Evolutionary conservation across 2,329 filamentous ascomycete species (phyloP).

Genomic region (Phoma sp.): DNA sequence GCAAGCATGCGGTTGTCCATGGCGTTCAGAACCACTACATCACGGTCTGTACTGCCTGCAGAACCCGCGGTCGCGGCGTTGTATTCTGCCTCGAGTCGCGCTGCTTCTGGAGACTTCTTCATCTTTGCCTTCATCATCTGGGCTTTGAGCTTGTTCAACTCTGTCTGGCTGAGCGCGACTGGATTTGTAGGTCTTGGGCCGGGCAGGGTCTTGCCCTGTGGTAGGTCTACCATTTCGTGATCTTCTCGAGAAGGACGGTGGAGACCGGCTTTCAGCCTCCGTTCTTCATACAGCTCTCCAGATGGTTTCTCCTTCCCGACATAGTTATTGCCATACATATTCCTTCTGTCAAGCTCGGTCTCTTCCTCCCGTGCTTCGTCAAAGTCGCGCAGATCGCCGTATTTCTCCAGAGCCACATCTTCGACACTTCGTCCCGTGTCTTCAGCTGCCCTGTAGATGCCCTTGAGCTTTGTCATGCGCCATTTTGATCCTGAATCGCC

Average conservation of each 20-base stretch:
- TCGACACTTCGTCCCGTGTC: conserved; percentile 76
- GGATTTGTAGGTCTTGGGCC: conserved; percentile 59
- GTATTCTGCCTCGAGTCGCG: conserved; percentile 82
- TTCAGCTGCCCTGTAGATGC: conserved; percentile 80
- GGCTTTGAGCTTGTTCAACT: conserved; percentile 87
- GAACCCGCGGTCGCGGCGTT: conserved; percentile 73
- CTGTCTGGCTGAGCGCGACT: conserved; percentile 72
- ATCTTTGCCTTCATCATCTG: conserved; percentile 97
- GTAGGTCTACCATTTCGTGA: conserved; percentile 40
- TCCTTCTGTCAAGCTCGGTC: conserved; percentile 82
- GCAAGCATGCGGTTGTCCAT: conserved; percentile 92
- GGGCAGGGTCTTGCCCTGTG: conserved; percentile 65
- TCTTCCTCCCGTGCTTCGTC: conserved; percentile 94
- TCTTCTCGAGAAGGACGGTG: conserved; percentile 42
- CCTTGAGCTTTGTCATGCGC: conserved; percentile 94
- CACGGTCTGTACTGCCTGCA: conserved; percentile 62
- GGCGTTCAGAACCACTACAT: conserved; percentile 79
- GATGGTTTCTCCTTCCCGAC: conserved; percentile 84
- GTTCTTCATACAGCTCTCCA: conserved; percentile 82
- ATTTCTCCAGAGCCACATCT: conserved; percentile 81
- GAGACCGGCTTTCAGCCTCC: conserved; percentile 66
- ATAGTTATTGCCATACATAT: conserved; percentile 84
- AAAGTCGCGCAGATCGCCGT: conserved; percentile 81
- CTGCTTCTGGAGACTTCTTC: conserved; percentile 75
- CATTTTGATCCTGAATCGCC: conserved; percentile 90